Evolutionary conservation across 768 basidiomycete species (phyloP).

Genomic region (Termitomyces sp.): DNA sequence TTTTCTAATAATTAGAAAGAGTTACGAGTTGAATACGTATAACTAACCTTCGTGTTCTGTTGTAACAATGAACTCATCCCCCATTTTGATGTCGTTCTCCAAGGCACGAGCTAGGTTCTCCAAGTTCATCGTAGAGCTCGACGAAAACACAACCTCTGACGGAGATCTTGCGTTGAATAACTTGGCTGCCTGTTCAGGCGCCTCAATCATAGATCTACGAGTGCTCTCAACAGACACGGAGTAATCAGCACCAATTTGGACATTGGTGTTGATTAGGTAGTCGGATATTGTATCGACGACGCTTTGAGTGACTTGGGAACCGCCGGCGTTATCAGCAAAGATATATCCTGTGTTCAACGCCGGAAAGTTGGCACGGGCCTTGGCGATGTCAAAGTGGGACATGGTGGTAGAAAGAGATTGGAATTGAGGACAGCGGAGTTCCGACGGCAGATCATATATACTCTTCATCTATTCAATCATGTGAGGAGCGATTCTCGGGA

Average conservation of each 20-base stretch:
- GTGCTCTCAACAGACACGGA: conserved; percentile 50
- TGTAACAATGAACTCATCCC: conserved; percentile 76
- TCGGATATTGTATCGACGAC: conserved; percentile 59
- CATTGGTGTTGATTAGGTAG: conserved; percentile 70
- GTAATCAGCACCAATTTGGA: conserved; percentile 70
- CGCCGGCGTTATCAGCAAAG: conserved; percentile 76
- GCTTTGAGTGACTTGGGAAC: conserved; percentile 53
- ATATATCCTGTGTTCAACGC: conserved; percentile 53
- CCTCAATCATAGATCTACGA: conserved; percentile 40
- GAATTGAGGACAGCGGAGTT: neutral
- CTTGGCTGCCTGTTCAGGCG: conserved; percentile 44
- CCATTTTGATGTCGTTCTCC: conserved; percentile 45
- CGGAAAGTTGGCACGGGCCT: conserved; percentile 60
- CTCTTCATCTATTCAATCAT: neutral
- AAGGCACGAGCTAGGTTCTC: conserved; percentile 66
- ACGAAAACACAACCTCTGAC: conserved; percentile 62
- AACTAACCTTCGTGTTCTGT: conserved; percentile 71
- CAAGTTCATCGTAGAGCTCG: conserved; percentile 62
- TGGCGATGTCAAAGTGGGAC: conserved; percentile 38
- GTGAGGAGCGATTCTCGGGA: neutral
- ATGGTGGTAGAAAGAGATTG: conserved; percentile 2
- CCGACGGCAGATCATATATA: neutral
- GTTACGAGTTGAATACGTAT: neutral
- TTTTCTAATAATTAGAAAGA: neutral
- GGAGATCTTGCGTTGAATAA: conserved; percentile 61